Evolutionary conservation across 176 grass and related monocot species (phyloP).

Genomic region (Melocanna baccifera): DNA sequence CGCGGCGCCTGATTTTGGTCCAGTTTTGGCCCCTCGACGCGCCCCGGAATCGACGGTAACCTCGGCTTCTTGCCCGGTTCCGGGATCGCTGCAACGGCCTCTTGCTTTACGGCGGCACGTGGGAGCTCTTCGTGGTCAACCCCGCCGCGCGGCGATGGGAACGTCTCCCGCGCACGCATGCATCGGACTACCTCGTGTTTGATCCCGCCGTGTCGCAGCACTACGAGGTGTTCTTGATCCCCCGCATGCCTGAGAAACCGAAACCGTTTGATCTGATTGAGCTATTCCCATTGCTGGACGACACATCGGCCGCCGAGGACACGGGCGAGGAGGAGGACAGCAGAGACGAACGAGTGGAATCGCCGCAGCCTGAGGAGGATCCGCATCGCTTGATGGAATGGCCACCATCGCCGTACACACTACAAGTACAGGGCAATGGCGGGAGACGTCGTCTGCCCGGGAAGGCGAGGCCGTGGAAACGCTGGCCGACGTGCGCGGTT

Average conservation of each 20-base stretch:
- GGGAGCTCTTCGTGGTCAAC: neutral
- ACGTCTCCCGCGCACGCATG: neutral
- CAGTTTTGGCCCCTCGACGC: neutral
- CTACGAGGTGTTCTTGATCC: slow-evolving; percentile 6
- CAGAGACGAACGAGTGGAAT: neutral
- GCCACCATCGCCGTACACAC: neutral
- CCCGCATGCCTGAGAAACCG: neutral
- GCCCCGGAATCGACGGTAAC: neutral
- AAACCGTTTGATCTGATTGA: too few relatives aligned
- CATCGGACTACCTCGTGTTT: neutral
- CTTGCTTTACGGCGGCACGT: neutral
- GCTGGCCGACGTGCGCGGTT: too few relatives aligned
- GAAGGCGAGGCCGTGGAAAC: too few relatives aligned
- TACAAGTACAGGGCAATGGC: neutral
- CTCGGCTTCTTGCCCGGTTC: neutral
- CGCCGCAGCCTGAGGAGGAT: neutral
- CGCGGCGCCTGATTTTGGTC: too few relatives aligned
- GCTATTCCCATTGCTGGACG: neutral
- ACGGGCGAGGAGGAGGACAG: neutral
- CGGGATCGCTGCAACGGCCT: slow-evolving; percentile 15
- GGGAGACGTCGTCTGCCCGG: too few relatives aligned
- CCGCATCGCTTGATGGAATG: neutral
- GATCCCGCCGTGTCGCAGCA: neutral
- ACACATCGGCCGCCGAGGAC: neutral
- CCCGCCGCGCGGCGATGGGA: neutral